Conservation (phyloP, 2,329 filamentous ascomycete genomes). For the Hymenoscyphus scutula region DNA sequence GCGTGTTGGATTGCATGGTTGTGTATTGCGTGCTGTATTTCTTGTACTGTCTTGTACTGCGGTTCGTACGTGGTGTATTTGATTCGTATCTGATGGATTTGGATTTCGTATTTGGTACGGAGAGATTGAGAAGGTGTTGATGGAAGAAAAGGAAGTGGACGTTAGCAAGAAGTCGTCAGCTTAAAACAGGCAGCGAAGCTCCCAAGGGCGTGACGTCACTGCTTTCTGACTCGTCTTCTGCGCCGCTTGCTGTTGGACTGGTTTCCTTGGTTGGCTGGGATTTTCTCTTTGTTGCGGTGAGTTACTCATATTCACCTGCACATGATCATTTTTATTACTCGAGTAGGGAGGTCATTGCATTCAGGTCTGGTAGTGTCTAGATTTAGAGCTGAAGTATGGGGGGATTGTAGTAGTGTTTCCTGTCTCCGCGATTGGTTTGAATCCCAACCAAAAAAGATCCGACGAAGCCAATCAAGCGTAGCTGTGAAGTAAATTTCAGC, state of each 20-base stretch:
- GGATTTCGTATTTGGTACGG: not conserved
- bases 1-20: conserved; percentile 6
- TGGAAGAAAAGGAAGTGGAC: not conserved
- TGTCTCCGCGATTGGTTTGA: too few species aligned
- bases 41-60: too few species aligned
- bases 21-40: too few species aligned
- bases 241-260: not conserved
- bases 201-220: not conserved
- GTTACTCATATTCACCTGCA: not conserved
- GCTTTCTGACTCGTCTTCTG: not conserved
- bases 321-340: not conserved
- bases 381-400: not conserved
- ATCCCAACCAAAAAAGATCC: too few species aligned
- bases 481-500: too few species aligned
- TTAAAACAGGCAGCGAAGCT: not conserved
- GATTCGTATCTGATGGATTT: too few species aligned
- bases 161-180: not conserved
- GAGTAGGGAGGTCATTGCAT: too few species aligned
- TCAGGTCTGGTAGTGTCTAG: not conserved
- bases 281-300: not conserved
- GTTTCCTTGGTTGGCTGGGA: not conserved
- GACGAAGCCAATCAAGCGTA: too few species aligned
- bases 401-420: too few species aligned
- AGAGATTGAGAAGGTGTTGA: conserved; percentile 6
- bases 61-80: too few species aligned